Evolutionary conservation across 1,284 basidiomycete genomes (phyloP).

Genomic region (Trametes versicolor): DNA sequence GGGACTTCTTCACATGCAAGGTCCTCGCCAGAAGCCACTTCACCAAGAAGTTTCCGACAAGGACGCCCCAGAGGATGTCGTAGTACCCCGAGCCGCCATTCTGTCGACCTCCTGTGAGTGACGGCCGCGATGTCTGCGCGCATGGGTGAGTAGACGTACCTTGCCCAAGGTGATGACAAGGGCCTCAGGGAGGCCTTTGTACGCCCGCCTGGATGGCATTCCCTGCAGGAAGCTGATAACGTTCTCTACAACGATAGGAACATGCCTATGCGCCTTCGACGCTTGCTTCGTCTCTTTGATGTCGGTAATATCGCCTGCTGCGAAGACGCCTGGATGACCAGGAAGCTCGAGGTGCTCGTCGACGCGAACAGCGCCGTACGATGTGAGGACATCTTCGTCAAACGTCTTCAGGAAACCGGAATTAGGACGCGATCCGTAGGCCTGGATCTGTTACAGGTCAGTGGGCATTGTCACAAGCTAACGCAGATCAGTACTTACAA

Average conservation of each 20-base stretch:
- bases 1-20: slow-evolving; percentile 35
- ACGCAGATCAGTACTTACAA: slow-evolving; percentile 51
- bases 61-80: slow-evolving; percentile 56
- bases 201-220: slow-evolving; percentile 48
- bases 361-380: slow-evolving; percentile 57
- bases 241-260: slow-evolving; percentile 55
- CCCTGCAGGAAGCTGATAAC: slow-evolving; percentile 55
- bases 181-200: slow-evolving; percentile 61
- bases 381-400: slow-evolving; percentile 51
- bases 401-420: slow-evolving; percentile 59
- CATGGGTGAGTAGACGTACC: slow-evolving; percentile 46
- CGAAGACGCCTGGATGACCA: slow-evolving; percentile 61
- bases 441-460: slow-evolving; percentile 50
- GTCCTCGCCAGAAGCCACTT: slow-evolving; percentile 41
- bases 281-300: slow-evolving; percentile 69
- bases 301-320: slow-evolving; percentile 66
- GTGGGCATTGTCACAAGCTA: not conserved
- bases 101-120: slow-evolving; percentile 43
- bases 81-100: slow-evolving; percentile 57
- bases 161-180: slow-evolving; percentile 68
- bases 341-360: slow-evolving; percentile 61
- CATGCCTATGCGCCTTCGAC: slow-evolving; percentile 57
- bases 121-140: not conserved
- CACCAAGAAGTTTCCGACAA: slow-evolving; percentile 41
- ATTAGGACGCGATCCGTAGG: slow-evolving; percentile 60